A percentile compares a stretch with the other conserved stretches of the same genome.
Conservation (phyloP, 2,329 filamentous ascomycete genomes). For the Cordyceps militaris region DNA sequence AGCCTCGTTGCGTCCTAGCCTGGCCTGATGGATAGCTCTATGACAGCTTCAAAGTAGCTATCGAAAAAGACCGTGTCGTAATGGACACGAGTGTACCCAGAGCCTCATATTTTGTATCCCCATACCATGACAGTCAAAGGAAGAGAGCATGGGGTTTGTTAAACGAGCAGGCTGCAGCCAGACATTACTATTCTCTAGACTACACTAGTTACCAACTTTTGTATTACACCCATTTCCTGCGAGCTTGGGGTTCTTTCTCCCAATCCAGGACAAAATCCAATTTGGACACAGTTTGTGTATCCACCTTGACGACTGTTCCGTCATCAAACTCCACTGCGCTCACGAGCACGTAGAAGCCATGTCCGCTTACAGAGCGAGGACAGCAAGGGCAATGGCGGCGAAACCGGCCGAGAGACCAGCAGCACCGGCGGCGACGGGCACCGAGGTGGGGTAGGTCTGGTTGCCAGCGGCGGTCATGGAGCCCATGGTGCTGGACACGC, state of each 20-base stretch:
- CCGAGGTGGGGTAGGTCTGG: slow-evolving; percentile 5
- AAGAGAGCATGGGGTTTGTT: not conserved
- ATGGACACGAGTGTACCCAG: too few species aligned
- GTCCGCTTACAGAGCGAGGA: slow-evolving; percentile 30
- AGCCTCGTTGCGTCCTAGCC: too few species aligned
- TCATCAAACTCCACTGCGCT: not conserved
- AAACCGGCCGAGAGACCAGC: slow-evolving; percentile 26
- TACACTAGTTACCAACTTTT: slow-evolving; percentile 16
- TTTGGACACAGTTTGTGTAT: not conserved
- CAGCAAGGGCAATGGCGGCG: slow-evolving; percentile 27
- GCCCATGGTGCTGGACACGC: slow-evolving; percentile 12
- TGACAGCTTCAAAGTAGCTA: too few species aligned
- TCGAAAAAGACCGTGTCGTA: too few species aligned
- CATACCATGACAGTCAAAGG: not conserved
- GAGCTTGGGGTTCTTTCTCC: not conserved
- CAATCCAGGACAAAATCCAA: slow-evolving; percentile 10
- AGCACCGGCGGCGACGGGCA: slow-evolving; percentile 20
- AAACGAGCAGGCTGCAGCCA: not conserved
- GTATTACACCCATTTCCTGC: slow-evolving; percentile 14
- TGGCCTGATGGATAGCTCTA: too few species aligned
- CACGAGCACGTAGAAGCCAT: not conserved
- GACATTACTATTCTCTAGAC: slow-evolving; percentile 19
- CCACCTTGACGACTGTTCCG: not conserved
- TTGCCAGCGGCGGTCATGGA: not conserved
- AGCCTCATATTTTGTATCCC: too few species aligned